Conservation (phyloP, 306 rosid species). For the Sechiopsis laciniata region DNA sequence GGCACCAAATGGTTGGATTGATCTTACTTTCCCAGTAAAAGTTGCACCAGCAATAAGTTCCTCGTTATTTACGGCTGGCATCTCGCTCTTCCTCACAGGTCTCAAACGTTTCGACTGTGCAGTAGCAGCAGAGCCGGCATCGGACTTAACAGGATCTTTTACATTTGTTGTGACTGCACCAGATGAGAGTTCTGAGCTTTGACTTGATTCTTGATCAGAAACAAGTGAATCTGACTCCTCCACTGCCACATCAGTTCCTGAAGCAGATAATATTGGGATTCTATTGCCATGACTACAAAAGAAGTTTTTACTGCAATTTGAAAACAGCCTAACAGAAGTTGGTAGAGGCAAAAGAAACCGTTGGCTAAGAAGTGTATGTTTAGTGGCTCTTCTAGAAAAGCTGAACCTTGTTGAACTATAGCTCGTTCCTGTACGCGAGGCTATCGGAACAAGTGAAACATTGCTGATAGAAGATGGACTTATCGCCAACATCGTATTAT, state of each 20-base stretch:
- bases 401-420: slow-evolving; percentile 41
- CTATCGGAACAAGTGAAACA: slow-evolving; percentile 63
- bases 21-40: slow-evolving; percentile 85
- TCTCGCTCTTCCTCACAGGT: slow-evolving; percentile 72
- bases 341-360: slow-evolving; percentile 51
- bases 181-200: slow-evolving; percentile 36
- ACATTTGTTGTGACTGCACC: slow-evolving; percentile 34
- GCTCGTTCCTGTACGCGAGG: slow-evolving; percentile 47
- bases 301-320: slow-evolving; percentile 36
- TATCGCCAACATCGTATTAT: slow-evolving; percentile 49
- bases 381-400: slow-evolving; percentile 47
- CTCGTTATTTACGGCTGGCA: slow-evolving; percentile 79
- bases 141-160: slow-evolving; percentile 37
- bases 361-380: slow-evolving; percentile 37
- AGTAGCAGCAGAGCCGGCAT: slow-evolving; percentile 20
- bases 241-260: slow-evolving; percentile 66
- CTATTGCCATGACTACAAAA: slow-evolving; percentile 42
- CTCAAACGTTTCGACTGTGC: slow-evolving; percentile 46
- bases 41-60: slow-evolving; percentile 77
- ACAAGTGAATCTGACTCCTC: slow-evolving; percentile 53
- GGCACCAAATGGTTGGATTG: slow-evolving; percentile 93
- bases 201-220: slow-evolving; percentile 44
- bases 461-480: slow-evolving; percentile 59
- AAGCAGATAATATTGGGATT: slow-evolving; percentile 46
- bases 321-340: slow-evolving; percentile 42